Evolutionary conservation across 495 filamentous ascomycete species (phyloP), one percentile per base, ranked within the genome.

Genomic region (Platismatia glauca): DNA sequence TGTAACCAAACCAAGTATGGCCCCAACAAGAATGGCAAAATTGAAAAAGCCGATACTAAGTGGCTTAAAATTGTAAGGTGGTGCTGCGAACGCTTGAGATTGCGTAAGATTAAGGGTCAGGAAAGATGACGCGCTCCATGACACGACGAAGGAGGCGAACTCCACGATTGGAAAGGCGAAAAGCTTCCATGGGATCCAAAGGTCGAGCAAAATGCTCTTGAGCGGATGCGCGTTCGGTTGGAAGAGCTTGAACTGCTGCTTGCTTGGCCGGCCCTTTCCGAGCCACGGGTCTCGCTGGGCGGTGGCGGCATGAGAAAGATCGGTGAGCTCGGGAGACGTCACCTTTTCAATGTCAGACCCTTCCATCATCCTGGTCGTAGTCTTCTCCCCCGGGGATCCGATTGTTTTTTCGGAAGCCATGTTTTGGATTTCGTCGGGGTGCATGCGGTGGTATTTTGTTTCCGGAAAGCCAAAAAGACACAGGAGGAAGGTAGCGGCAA

Each of bases 51-150:
- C 85, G 46, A 86, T 82, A 11, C 77, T 69, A 55, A 81, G 71
- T 27, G 76, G 72, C 56, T 74, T 79, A 66, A 83, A 78, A 57
- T 81, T 78, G 66, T 85, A 83, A 0, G 85, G 83, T 12, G 84
- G 83, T 3, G 78, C 80, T 37, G 77, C 80, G 59, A 85, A 84
- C 3, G 79, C 81, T 66, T 84, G 84, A 27, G 77, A 76, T 67
- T 87, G 79, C 33, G 85, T 87, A 31, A 88, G 74, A 66, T 88
- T 87, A 66, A 86, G 72, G 24, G 84, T 82, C 63, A 87, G 73
- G 67, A 86, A 82, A 24, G 74, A 78, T 65, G 80, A 79, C 46
- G 81, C 84, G 29, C 78, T 78, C 81, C 82, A 86, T 18, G 80
- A 81, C 43, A 84, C 81, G 38, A 83, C 73, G 67, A 86, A 82